Evolutionary conservation across 768 basidiomycete species (phyloP), one percentile per base, ranked within the genome.

Genomic region (Tylopilus subfusipes): DNA sequence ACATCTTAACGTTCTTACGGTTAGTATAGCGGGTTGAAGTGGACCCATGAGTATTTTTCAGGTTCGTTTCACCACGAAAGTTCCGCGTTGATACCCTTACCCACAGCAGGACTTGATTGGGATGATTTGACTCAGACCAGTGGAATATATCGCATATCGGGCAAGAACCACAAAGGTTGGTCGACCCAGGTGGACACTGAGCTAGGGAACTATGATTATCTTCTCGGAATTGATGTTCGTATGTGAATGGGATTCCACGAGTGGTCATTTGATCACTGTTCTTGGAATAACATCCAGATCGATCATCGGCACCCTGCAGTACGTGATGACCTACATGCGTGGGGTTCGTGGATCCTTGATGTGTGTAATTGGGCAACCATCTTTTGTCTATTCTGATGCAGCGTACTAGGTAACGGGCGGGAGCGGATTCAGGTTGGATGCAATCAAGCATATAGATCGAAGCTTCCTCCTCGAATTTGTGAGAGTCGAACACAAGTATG

Each of bases 361-460:
- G 82, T 80, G 18, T 25, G 68, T 50, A n/a, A 9, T 33, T 33
- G 13, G 11, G 22, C 16, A 47, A 25, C 4, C 13, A 48, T 56
- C 6, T 31, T n/a, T 12, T 21, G 3, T 57, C 27, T 56, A 14
- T 42, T 45, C 44, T 55, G n/a, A 47, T 9, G 1, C 14, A 12
- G 12, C 22, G 51, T 19, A 50, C 29, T 49, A 91, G 89, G 84
- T 81, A 2, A 88, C 85, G 3, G 81, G 80, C 9, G 85, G 81
- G 12, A 70, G 72, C 30, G 94, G 93, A 13, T 93, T 94, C 68
- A 80, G 93, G 46, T 77, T 96, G 27, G 94, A 96, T 65, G 94
- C 93, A 18, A 88, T 94, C 59, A 97, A 96, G 68, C 94, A 97
- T 60, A 85, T 90, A 47, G 90, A 93, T 68, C 74, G 78, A 53